Percentiles rank a stretch among this genome's conserved stretches.
phyloP scores from a whole-genome alignment of 441 rosid species.

The Erodium moschatum region DNA sequence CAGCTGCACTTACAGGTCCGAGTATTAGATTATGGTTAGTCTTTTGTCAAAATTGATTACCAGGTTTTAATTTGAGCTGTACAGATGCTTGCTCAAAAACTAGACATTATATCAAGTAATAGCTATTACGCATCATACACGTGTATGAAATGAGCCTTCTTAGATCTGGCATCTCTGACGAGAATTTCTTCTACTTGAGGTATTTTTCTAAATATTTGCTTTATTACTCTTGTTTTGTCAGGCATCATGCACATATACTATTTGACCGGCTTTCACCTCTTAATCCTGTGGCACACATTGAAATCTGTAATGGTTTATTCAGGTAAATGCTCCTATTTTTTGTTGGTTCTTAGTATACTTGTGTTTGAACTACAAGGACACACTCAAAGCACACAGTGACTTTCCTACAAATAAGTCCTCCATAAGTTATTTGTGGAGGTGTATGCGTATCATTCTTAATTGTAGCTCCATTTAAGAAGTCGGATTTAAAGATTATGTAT shows the following conservation, averaged over 20 bases:
- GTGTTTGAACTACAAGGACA: background rate
- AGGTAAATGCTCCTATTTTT: conserved; percentile 37
- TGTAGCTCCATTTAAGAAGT: background rate
- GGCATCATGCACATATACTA: conserved; percentile 80
- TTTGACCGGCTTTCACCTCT: conserved; percentile 78
- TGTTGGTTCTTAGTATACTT: background rate
- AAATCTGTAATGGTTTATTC: conserved; percentile 69
- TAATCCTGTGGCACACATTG: conserved; percentile 86
- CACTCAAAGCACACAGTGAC: background rate
- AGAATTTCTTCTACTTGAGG: background rate
- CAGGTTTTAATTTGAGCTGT: conserved; percentile 4
- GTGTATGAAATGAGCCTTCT: conserved; percentile 6
- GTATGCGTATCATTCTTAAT: background rate
- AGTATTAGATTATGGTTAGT: background rate
- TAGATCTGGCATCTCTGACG: background rate
- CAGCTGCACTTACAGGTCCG: background rate
- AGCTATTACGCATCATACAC: background rate
- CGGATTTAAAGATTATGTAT: conserved; percentile 1
- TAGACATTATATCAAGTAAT: background rate
- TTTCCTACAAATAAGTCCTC: conserved; percentile 3
- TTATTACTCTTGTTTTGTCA: conserved; percentile 27
- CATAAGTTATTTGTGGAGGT: background rate
- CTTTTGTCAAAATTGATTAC: background rate
- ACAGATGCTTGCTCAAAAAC: conserved; percentile 9
- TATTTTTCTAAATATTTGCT: conserved; percentile 9